phyloP scores from a whole-genome alignment of 2,329 filamentous ascomycete species.

The Tolypocladium amazonense region DNA sequence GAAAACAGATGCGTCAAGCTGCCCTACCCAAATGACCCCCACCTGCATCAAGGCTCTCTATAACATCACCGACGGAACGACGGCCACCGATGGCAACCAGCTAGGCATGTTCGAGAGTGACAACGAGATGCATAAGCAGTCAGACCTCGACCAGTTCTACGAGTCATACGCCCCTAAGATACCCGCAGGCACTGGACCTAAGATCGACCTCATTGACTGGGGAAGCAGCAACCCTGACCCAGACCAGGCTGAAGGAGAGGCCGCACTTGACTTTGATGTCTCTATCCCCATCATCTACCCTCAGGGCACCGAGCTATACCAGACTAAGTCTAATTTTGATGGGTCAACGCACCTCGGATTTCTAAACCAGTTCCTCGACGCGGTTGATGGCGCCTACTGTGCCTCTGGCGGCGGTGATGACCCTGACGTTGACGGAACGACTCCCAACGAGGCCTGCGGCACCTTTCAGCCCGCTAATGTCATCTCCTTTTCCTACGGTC shows the following conservation, averaged over 20 bases:
- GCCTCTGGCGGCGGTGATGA: background rate
- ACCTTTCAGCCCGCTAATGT: background rate
- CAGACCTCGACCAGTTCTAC: background rate
- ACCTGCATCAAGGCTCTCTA: background rate
- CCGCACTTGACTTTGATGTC: background rate
- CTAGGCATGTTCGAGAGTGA: background rate
- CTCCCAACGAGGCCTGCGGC: background rate
- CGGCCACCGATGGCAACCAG: background rate
- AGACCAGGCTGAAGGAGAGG: background rate
- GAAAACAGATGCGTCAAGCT: background rate
- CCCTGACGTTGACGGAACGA: background rate
- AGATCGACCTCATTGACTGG: background rate
- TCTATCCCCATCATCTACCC: background rate
- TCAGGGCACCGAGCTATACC: background rate
- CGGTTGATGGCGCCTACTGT: background rate
- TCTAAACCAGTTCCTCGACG: background rate
- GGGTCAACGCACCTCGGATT: background rate
- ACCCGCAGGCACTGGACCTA: background rate
- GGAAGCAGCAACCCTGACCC: background rate
- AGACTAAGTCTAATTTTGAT: background rate
- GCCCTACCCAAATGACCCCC: background rate
- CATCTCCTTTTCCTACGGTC: background rate
- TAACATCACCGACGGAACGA: background rate
- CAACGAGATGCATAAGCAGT: background rate
- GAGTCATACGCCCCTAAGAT: background rate